Evolutionary conservation across 441 rosid genomes (phyloP).

Genomic region (Populus hybrid): DNA sequence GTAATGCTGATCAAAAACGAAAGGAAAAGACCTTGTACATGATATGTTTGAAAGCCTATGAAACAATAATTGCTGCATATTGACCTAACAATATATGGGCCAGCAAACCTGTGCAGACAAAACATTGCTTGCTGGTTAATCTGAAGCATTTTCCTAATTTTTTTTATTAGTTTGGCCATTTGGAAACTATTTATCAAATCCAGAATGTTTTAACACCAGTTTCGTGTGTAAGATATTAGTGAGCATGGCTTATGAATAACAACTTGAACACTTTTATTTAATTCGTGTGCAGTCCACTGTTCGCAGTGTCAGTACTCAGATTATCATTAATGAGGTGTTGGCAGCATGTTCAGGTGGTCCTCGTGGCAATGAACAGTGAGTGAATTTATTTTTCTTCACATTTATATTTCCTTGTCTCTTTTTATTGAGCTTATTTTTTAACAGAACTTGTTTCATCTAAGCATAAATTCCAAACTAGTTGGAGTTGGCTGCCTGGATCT

Average conservation of each 20-base stretch:
- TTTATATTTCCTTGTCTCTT: background rate
- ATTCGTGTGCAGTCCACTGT: conserved; percentile 51
- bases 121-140: background rate
- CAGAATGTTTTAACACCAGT: background rate
- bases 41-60: background rate
- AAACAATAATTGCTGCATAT: background rate
- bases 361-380: conserved; percentile 86
- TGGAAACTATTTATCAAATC: background rate
- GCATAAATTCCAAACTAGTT: background rate
- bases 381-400: conserved; percentile 7
- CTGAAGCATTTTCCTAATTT: background rate
- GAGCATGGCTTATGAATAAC: background rate
- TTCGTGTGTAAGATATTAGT: background rate
- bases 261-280: conserved; percentile 16
- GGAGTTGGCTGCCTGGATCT: no score
- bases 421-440: background rate
- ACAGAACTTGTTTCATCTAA: no score
- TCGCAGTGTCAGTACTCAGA: conserved; percentile 60
- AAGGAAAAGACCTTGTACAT: background rate
- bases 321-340: conserved; percentile 69
- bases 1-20: background rate
- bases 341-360: conserved; percentile 68
- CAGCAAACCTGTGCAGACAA: background rate
- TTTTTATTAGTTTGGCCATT: background rate
- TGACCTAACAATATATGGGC: background rate